Base-by-base conservation (phyloP, 148 eudicot species). In the Arctostaphylos glauca region DNA sequence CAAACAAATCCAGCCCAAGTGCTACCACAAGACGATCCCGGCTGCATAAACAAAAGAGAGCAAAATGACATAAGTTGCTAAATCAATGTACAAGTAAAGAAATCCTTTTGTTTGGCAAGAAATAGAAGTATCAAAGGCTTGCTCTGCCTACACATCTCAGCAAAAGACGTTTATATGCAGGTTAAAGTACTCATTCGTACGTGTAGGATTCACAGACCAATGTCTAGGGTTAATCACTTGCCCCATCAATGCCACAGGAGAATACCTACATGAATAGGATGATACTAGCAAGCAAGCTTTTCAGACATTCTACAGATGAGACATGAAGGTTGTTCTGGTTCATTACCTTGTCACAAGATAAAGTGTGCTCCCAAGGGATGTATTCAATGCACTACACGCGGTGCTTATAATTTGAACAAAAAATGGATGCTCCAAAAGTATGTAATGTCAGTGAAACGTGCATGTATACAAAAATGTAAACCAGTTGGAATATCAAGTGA, bases 21-120 rank as follows among this genome's bases (percentile, higher is more conserved):
- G 96, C 91, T 74, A 94, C 93, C 91, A 92, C 84, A 54, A 96
- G 93, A 86, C 91, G 87, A 71, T 96, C 98, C 80, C 92, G 96
- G 78, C 98, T 94, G 91, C 84, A 78, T 41, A 82, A 77, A 73
- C 52, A 81, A 50, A 77, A 62, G 13, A 83, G 15, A 6, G 47
- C 53, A 31, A 56, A 77, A 56, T 23, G 71, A 66, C 49, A 5
- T 6, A 55, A 81, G 68, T 74, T 77, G 82, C 38, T 44, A 78
- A 78, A 59, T 9, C 81, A 59, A 19, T 2, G 9, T 7, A 38
- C 38, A 31, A 31, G 38, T 31, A 31, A 31, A 31, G 38, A 31
- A 31, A 31, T 31, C 38, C 38, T 0, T 31, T 31, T 31, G 38
- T 31, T 31, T 31, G 38, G 38, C 38, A 31, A 31, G 38, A 31